phyloP scores from a whole-genome alignment of 164 flowering plant species.

The Buxus sempervirens region DNA sequence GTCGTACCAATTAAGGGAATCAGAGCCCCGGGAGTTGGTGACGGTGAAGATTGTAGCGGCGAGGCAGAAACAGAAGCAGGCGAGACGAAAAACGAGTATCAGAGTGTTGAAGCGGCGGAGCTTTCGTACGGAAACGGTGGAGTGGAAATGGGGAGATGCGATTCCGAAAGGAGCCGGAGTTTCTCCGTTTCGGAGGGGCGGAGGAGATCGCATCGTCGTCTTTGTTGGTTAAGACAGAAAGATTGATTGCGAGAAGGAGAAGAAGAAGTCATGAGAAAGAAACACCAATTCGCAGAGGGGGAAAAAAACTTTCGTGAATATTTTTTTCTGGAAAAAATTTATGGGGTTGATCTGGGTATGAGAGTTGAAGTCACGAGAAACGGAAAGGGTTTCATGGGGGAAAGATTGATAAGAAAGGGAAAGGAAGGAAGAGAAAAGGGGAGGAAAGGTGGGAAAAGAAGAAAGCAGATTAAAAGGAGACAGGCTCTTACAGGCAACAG shows the following conservation, averaged over 20 bases:
- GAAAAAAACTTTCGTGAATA: background rate
- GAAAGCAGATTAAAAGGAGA: background rate
- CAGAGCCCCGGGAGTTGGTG: conserved; percentile 50
- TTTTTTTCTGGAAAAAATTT: background rate
- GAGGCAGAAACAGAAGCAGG: conserved; percentile 70
- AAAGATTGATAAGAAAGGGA: background rate
- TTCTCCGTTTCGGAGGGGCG: conserved; percentile 48
- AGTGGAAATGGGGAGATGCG: conserved; percentile 47
- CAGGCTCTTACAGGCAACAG: background rate
- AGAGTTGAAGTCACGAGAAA: conserved; percentile 33
- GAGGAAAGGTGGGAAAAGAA: background rate
- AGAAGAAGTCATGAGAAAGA: conserved; percentile 29
- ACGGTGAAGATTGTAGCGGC: conserved; percentile 75
- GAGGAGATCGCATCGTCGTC: conserved; percentile 51
- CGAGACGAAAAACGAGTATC: conserved; percentile 59
- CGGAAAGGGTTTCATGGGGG: conserved; percentile 24
- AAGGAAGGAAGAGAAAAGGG: background rate
- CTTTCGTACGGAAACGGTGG: conserved; percentile 71
- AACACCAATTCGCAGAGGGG: background rate
- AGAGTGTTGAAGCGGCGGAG: conserved; percentile 71
- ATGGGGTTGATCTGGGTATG: conserved; percentile 10
- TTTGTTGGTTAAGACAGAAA: conserved; percentile 1
- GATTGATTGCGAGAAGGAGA: background rate
- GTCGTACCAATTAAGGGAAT: conserved; percentile 51
- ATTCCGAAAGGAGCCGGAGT: conserved; percentile 13